phyloP scores from a whole-genome alignment of 2,329 filamentous ascomycete genomes.

The Colletotrichum camelliae region DNA sequence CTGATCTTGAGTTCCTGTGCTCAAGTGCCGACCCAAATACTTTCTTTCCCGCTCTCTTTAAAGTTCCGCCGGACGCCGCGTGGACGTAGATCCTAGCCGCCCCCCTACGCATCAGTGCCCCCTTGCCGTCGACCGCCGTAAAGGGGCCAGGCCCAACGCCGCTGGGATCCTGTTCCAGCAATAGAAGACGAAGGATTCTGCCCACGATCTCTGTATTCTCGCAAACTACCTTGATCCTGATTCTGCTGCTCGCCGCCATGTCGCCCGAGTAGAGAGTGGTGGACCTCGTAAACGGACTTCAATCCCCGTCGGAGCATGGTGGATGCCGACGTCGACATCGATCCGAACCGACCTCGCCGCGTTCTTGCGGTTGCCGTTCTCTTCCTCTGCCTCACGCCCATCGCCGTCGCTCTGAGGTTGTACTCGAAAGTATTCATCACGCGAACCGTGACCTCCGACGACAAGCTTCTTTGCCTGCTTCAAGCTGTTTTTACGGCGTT shows the following conservation, averaged over 20 bases:
- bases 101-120: neutral
- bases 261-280: neutral
- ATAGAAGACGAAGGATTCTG: neutral
- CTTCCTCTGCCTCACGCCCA: conserved; percentile 36
- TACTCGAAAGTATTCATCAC: conserved; percentile 34
- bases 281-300: neutral
- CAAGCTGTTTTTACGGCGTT: conserved; percentile 30
- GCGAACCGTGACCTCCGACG: conserved; percentile 32
- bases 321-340: conserved; percentile 1
- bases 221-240: neutral
- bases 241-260: neutral
- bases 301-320: neutral
- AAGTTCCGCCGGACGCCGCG: neutral
- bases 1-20: neutral
- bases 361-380: conserved; percentile 28
- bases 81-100: neutral
- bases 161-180: neutral
- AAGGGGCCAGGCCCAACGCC: neutral
- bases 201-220: neutral
- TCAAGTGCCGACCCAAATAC: neutral
- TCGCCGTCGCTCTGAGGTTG: conserved; percentile 29
- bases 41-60: neutral
- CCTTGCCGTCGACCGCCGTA: neutral
- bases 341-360: neutral
- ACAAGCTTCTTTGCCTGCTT: conserved; percentile 33